phyloP scores from a whole-genome alignment of 805 yeast species.

The Spathaspora gorwiae region DNA sequence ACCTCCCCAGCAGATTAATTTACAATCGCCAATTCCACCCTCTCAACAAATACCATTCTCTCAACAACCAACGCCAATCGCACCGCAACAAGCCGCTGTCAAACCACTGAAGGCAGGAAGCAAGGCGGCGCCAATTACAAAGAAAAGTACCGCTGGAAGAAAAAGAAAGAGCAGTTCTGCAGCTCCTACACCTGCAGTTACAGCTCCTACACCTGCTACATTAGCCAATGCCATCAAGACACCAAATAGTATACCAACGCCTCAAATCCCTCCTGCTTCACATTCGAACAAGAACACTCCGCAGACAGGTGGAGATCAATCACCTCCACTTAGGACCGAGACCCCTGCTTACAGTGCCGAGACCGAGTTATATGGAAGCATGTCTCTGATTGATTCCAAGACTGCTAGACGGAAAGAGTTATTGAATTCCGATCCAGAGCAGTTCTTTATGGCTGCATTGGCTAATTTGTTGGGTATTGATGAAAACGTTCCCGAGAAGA shows the following conservation, averaged over 20 bases:
- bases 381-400: conserved; percentile 33
- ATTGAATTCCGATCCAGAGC: conserved; percentile 41
- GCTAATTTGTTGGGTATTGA: conserved; percentile 47
- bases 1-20: conserved; percentile 5
- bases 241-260: conserved; percentile 41
- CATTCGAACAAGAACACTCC: conserved; percentile 42
- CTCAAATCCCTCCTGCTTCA: conserved; percentile 27
- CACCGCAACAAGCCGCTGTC: conserved; percentile 2
- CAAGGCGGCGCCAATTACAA: conserved; percentile 1
- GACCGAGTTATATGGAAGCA: conserved; percentile 20
- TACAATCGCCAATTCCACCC: conserved; percentile 13
- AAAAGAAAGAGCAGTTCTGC: conserved; percentile 10
- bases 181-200: conserved; percentile 31
- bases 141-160: conserved; percentile 6
- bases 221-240: conserved; percentile 38
- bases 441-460: conserved; percentile 47
- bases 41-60: conserved; percentile 3
- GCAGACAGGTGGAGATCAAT: conserved; percentile 13
- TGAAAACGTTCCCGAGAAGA: conserved; percentile 13
- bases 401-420: conserved; percentile 44
- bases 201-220: conserved; percentile 34
- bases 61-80: conserved; percentile 2
- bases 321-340: conserved; percentile 19
- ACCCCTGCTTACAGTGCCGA: conserved; percentile 12
- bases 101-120: conserved; percentile 2